Conservation (phyloP, 2,329 filamentous ascomycete genomes). For the Xenosphaeropsis pyriputrescens region DNA sequence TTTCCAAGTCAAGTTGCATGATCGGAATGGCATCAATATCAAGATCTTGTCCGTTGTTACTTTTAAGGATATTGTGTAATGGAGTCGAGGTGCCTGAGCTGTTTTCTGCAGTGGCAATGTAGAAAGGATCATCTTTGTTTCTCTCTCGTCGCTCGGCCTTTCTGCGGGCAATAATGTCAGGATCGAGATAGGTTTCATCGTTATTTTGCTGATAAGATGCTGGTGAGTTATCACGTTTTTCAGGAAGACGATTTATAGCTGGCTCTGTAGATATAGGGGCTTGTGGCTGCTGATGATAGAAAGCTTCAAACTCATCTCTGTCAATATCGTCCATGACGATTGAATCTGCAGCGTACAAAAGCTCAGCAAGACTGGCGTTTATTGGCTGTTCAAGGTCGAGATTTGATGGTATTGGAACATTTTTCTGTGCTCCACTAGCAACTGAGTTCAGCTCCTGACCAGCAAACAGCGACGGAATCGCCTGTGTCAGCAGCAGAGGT, state of each 20-base stretch:
- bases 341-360: constrained; percentile 45
- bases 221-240: constrained; percentile 27
- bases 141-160: constrained; percentile 67
- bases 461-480: constrained; percentile 74
- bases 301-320: constrained; percentile 52
- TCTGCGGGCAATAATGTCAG: constrained; percentile 58
- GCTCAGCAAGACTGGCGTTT: constrained; percentile 52
- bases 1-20: constrained; percentile 74
- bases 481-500: constrained; percentile 76
- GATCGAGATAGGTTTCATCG: constrained; percentile 54
- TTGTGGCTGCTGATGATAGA: constrained; percentile 41
- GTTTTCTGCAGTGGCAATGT: constrained; percentile 48
- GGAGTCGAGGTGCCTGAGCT: constrained; percentile 55
- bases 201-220: constrained; percentile 43
- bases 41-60: constrained; percentile 60
- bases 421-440: constrained; percentile 64
- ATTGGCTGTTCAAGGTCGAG: constrained; percentile 74
- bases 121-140: constrained; percentile 90
- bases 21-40: constrained; percentile 95
- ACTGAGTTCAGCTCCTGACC: constrained; percentile 90
- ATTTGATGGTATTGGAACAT: constrained; percentile 65
- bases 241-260: constrained; percentile 36
- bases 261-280: constrained; percentile 31
- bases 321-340: constrained; percentile 33
- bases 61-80: constrained; percentile 61